These are phyloP conservation scores for Zasmidium citrigriseum DNA, from an alignment of 2,329 filamentous ascomycete species.

Conservation along the genomic window DNA sequence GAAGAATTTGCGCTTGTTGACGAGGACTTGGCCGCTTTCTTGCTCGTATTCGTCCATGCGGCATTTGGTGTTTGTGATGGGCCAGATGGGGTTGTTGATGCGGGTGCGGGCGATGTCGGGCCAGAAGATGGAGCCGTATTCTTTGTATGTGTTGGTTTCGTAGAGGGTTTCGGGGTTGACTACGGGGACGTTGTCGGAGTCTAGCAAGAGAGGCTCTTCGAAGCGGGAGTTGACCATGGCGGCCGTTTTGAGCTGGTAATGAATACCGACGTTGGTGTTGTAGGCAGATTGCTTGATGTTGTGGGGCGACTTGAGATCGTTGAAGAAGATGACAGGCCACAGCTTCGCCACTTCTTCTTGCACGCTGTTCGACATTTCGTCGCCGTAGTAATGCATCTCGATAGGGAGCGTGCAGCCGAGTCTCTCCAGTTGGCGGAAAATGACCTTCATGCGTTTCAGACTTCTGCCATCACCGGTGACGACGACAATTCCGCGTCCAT, in stretches of 20 bases:
- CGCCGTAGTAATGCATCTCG: slow-evolving; percentile 35
- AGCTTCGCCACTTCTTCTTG: slow-evolving; percentile 19
- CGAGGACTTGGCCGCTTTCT: slow-evolving; percentile 39
- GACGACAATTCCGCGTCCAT: slow-evolving; percentile 35
- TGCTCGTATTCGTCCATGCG: slow-evolving; percentile 39
- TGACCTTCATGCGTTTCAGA: slow-evolving; percentile 30
- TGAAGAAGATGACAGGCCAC: slow-evolving; percentile 30
- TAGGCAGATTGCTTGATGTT: slow-evolving; percentile 26
- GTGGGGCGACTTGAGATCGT: slow-evolving; percentile 28
- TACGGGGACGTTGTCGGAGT: slow-evolving; percentile 40
- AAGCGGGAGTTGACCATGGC: slow-evolving; percentile 40
- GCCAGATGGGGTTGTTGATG: slow-evolving; percentile 34
- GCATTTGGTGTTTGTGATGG: slow-evolving; percentile 40
- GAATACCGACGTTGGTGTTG: slow-evolving; percentile 12
- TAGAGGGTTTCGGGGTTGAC: slow-evolving; percentile 34
- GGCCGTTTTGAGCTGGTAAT: slow-evolving; percentile 38
- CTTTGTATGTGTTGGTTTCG: slow-evolving; percentile 29
- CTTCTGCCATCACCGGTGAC: slow-evolving; percentile 30
- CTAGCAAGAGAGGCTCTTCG: slow-evolving; percentile 38
- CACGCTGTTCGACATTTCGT: slow-evolving; percentile 30
- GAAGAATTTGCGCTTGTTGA: slow-evolving; percentile 40
- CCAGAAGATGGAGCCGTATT: slow-evolving; percentile 40
- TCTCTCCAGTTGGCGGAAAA: slow-evolving; percentile 19
- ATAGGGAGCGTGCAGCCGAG: slow-evolving; percentile 29
- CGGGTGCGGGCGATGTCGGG: slow-evolving; percentile 40